Base-by-base conservation (phyloP, 306 rosid species). In the Rosa lucieae region DNA sequence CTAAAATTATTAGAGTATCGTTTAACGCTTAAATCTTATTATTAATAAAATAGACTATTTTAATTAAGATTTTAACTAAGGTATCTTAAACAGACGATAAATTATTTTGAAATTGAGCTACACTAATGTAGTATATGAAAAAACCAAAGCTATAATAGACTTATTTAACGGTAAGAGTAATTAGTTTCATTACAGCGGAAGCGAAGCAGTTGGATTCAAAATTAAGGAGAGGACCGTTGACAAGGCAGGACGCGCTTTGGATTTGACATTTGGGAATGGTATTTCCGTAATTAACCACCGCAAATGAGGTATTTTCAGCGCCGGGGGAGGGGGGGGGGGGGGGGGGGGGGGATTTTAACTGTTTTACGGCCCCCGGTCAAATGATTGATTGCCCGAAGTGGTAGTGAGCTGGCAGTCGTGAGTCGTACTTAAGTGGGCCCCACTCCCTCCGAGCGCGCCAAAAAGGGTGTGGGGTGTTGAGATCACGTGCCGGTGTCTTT, bases 401-500 rank as follows among this genome's bases (percentile, higher is more conserved):
- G 53, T 4, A 46, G 61, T 29, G 83, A 75, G 86, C 83, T 78
- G 80, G 83, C 73, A 2, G 18, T n/a, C 7, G 23, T 17, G 72
- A 68, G 62, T n/a, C 59, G 72, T 67, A 8, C 35, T 32, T 1
- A 8, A 13, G 39, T 5, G 43, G 73, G 73, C 20, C 47, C 70
- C 44, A 29, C 18, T 11, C 10, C 43, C 23, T 13, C 3, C 1
- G 4, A 49, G 15, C 65, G 47, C 66, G 71, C 66, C 71, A 37
- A 68, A 63, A 39, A 0, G 2, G 23, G 3, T 5, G 29, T 3
- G 29, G 63, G 21, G 11, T 51, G 55, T 0, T 49, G 15, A 2
- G 10, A 21, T 59, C 86, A 83, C 80, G 80, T 79, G 80, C 69
- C 20, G 63, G 73, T 39, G 65, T 21, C 82, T 42, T 5, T 29